Conservation (phyloP, 805 yeast species). For the Lipomyces yamanashiensis region DNA sequence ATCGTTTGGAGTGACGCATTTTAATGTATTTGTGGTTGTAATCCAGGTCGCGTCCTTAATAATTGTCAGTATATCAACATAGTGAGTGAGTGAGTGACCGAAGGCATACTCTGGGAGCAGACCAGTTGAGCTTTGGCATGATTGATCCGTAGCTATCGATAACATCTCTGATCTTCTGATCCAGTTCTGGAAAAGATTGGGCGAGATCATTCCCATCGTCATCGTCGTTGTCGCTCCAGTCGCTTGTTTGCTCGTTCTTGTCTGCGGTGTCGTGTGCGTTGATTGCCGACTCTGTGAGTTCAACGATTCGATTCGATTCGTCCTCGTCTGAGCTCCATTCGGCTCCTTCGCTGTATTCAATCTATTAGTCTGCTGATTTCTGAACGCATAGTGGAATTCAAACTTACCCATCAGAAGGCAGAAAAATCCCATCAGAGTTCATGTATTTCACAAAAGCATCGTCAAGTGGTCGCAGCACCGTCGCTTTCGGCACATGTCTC, state of each 20-base stretch:
- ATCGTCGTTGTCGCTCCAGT: conserved; percentile 33
- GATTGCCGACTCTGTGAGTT: background rate
- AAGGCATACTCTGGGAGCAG: conserved; percentile 66
- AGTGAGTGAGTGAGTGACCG: background rate
- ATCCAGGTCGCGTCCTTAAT: conserved; percentile 90
- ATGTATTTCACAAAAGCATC: conserved; percentile 62
- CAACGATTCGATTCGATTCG: conserved; percentile 21
- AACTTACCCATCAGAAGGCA: conserved; percentile 55
- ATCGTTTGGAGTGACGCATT: conserved; percentile 73
- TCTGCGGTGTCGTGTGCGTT: conserved; percentile 38
- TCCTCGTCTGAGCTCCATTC: conserved; percentile 41
- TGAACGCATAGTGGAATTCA: too few species aligned
- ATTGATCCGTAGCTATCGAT: conserved; percentile 62
- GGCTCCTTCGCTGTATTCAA: conserved; percentile 15
- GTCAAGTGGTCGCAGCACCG: conserved; percentile 63
- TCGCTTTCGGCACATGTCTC: conserved; percentile 55
- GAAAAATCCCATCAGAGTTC: conserved; percentile 66
- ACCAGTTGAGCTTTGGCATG: conserved; percentile 94
- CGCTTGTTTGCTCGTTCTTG: conserved; percentile 5
- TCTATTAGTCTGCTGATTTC: background rate
- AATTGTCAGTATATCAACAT: background rate
- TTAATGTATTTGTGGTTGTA: conserved; percentile 71
- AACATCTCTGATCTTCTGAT: conserved; percentile 53
- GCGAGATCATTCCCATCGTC: conserved; percentile 50
- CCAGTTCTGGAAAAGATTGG: conserved; percentile 61